These are phyloP conservation scores for Fusarium staphyleae DNA, from an alignment of 2,329 filamentous ascomycete species.

Conservation along the genomic window DNA sequence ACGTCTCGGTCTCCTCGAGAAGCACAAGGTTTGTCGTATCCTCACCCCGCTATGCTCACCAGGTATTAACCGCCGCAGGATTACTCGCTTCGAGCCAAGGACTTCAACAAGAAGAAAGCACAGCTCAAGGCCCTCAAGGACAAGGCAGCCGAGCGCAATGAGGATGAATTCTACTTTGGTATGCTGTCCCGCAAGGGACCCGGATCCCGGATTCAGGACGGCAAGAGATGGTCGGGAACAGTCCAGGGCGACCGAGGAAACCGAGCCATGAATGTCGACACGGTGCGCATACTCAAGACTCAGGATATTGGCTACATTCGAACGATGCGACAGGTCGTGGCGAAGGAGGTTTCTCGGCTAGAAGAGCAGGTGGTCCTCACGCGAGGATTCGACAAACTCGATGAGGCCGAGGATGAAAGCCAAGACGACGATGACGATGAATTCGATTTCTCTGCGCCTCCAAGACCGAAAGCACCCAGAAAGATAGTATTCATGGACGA, in stretches of 20 bases:
- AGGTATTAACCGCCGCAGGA: constrained; percentile 52
- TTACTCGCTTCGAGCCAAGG: constrained; percentile 69
- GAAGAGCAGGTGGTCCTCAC: constrained; percentile 61
- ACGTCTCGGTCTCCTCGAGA: constrained; percentile 91
- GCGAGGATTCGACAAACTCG: constrained; percentile 47
- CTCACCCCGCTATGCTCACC: constrained; percentile 4
- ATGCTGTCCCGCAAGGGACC: constrained; percentile 70
- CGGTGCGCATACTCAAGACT: constrained; percentile 70
- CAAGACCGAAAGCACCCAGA: constrained; percentile 46
- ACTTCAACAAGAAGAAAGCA: constrained; percentile 71
- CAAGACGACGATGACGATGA: constrained; percentile 46
- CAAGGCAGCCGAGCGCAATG: constrained; percentile 71
- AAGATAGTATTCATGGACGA: constrained; percentile 62
- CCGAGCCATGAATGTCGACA: constrained; percentile 61
- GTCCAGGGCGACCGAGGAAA: constrained; percentile 66
- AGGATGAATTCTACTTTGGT: constrained; percentile 76
- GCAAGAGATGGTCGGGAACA: constrained; percentile 61
- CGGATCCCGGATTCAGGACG: constrained; percentile 56
- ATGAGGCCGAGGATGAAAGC: constrained; percentile 46
- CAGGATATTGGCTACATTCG: constrained; percentile 72
- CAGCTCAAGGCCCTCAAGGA: constrained; percentile 65
- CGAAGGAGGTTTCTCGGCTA: constrained; percentile 63
- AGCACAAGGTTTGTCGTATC: constrained; percentile 74
- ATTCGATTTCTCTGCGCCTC: constrained; percentile 42
- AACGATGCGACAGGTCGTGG: constrained; percentile 65